Evolutionary conservation across 768 basidiomycete species (phyloP).

Genomic region (button mushroom (Agaricus bisporus)): DNA sequence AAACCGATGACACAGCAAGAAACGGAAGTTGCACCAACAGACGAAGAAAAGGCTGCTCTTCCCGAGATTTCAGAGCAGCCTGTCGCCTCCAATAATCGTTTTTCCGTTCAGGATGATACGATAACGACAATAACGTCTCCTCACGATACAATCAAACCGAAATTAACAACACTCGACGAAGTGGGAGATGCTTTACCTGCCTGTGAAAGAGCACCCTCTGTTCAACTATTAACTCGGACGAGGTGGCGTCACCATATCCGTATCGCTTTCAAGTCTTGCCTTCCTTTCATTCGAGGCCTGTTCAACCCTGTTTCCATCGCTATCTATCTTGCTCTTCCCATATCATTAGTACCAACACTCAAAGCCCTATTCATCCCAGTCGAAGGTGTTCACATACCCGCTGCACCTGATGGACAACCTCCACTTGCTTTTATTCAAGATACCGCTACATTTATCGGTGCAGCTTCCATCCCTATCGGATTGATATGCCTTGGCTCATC

Average conservation of each 20-base stretch:
- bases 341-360: constrained; percentile 49
- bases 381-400: constrained; percentile 34
- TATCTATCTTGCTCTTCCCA: constrained; percentile 47
- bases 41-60: not conserved
- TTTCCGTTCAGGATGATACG: constrained; percentile 19
- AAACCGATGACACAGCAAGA: not conserved
- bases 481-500: constrained; percentile 58
- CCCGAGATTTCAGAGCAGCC: not conserved
- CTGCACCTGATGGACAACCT: constrained; percentile 61
- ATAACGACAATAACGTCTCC: constrained; percentile 13
- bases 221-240: not conserved
- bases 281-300: constrained; percentile 29
- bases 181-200: not conserved
- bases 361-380: constrained; percentile 56
- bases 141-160: not conserved
- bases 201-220: not conserved
- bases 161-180: not conserved
- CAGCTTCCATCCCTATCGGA: constrained; percentile 57
- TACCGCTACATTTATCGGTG: constrained; percentile 52
- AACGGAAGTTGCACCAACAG: not conserved
- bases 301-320: constrained; percentile 44
- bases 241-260: not conserved
- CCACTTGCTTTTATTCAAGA: constrained; percentile 59
- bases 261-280: not conserved
- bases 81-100: constrained; percentile 12